phyloP scores from a whole-genome alignment of 257 asterid species.

The Ballota nigra region DNA sequence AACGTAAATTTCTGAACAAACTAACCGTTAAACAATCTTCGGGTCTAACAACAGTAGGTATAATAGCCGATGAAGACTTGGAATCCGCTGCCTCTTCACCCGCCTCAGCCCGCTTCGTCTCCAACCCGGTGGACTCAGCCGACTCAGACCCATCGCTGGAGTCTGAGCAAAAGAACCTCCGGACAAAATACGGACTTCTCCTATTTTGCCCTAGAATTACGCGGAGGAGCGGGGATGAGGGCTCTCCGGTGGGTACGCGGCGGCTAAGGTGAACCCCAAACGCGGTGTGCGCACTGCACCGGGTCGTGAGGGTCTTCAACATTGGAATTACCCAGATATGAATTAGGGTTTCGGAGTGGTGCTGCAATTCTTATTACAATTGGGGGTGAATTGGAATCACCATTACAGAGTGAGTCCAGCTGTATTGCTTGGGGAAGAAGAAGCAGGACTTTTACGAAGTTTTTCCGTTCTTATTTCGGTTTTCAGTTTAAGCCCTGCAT shows the following conservation, averaged over 20 bases:
- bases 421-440: constrained; percentile 37
- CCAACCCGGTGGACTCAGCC: constrained; percentile 39
- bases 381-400: constrained; percentile 25
- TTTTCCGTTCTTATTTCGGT: background rate
- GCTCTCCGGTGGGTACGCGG: constrained; percentile 33
- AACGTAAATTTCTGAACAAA: constrained; percentile 5
- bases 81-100: constrained; percentile 59
- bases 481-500: constrained; percentile 46
- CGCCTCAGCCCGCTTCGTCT: constrained; percentile 40
- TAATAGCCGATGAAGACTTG: constrained; percentile 63
- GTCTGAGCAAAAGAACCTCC: constrained; percentile 85
- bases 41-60: constrained; percentile 74
- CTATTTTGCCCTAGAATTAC: constrained; percentile 39
- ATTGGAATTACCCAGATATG: constrained; percentile 26
- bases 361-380: constrained; percentile 3
- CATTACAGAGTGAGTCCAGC: constrained; percentile 35
- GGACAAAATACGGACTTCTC: constrained; percentile 33
- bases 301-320: constrained; percentile 73
- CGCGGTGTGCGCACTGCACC: constrained; percentile 49
- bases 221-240: constrained; percentile 56
- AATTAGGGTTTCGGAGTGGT: constrained; percentile 6
- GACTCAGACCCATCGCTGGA: constrained; percentile 54
- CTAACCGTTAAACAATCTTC: constrained; percentile 91
- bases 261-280: constrained; percentile 48
- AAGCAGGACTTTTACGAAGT: constrained; percentile 20